These are phyloP conservation scores for Wickerhamomyces sydowiorum DNA, from an alignment of 805 yeast species.

Conservation along the genomic window DNA sequence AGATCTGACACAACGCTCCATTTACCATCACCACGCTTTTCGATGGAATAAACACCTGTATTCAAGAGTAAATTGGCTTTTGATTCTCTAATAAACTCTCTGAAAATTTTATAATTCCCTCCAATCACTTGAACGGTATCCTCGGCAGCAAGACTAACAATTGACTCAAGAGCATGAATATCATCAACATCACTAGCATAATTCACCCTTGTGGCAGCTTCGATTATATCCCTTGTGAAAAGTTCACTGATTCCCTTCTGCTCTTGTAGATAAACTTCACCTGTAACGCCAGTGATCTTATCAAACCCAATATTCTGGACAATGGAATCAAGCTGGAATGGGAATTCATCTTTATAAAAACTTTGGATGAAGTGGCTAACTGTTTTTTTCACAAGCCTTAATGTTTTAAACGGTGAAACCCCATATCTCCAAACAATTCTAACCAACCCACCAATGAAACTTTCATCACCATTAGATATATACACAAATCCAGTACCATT, in stretches of 20 bases:
- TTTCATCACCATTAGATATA: slow-evolving; percentile 1
- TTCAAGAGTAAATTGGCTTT: slow-evolving; percentile 25
- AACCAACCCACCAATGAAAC: slow-evolving; percentile 1
- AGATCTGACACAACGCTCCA: slow-evolving; percentile 8
- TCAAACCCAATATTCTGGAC: slow-evolving; percentile 19
- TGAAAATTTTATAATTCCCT: slow-evolving; percentile 41
- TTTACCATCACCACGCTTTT: slow-evolving; percentile 1
- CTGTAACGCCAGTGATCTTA: slow-evolving; percentile 19
- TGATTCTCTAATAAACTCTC: slow-evolving; percentile 30
- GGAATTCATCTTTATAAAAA: slow-evolving; percentile 30
- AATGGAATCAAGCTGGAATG: slow-evolving; percentile 23
- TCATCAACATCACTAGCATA: slow-evolving; percentile 35
- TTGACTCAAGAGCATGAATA: slow-evolving; percentile 38
- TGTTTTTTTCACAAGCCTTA: slow-evolving; percentile 10
- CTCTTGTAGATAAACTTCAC: slow-evolving; percentile 19
- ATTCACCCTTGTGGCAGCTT: slow-evolving; percentile 37
- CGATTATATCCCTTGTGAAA: slow-evolving; percentile 28
- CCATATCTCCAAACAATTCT: slow-evolving; percentile 28
- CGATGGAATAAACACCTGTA: slow-evolving; percentile 24
- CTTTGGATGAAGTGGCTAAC: slow-evolving; percentile 25
- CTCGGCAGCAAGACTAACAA: slow-evolving; percentile 34
- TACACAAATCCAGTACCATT: slow-evolving; percentile 27
- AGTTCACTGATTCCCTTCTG: slow-evolving; percentile 19
- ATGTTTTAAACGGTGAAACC: slow-evolving; percentile 20
- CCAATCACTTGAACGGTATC: slow-evolving; percentile 32